Evolutionary conservation across 108 stramenopile genomes (phyloP), one percentile per base, ranked within the genome.

Genomic region (Nannochloropsis gaditana): DNA sequence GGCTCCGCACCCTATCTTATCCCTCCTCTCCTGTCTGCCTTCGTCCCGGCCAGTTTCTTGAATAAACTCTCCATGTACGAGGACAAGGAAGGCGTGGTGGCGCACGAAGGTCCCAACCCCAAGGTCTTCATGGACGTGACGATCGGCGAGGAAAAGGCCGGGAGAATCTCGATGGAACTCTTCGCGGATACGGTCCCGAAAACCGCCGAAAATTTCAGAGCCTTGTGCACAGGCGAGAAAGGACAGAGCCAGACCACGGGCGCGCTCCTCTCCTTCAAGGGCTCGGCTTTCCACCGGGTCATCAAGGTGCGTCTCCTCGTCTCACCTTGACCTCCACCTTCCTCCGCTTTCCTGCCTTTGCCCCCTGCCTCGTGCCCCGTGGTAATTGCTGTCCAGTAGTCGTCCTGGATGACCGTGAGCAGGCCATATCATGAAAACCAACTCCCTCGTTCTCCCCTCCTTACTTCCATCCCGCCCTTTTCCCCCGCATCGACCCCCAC

Each of bases 141-240:
- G 2, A 73, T 73, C 2, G 59, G 59, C 15, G 59, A n/a, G 5
- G 59, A 73, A 8, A 73, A 73, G 59, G 59, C 59, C 3, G 59
- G 59, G 8, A 73, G 59, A n/a, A 86, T 97, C 44, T 90, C 93
- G 43, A 90, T 97, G 44, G 90, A 95, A 87, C 90, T 99, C 31
- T 98, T 94, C 89, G 94, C 91, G 9, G 96, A 98, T 82, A 90
- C 90, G 41, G 93, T 93, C 82, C 99, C 99, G 81, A 97, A 93
- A 90, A 99, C 99, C 59, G 96, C 97, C 9, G 95, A 97, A 84
- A 99, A 99, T 90, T 99, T 99, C 91, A 86, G 94, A 80, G 85
- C 90, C 50, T 87, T 99, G 44, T 99, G 99, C 87, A 97, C 96
- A 42, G 98, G 98, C 31, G 96, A 85, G 86, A 90, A 90, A 45